Base-by-base conservation (phyloP, 2,329 filamentous ascomycete species). In the Achaetomium macrosporum region DNA sequence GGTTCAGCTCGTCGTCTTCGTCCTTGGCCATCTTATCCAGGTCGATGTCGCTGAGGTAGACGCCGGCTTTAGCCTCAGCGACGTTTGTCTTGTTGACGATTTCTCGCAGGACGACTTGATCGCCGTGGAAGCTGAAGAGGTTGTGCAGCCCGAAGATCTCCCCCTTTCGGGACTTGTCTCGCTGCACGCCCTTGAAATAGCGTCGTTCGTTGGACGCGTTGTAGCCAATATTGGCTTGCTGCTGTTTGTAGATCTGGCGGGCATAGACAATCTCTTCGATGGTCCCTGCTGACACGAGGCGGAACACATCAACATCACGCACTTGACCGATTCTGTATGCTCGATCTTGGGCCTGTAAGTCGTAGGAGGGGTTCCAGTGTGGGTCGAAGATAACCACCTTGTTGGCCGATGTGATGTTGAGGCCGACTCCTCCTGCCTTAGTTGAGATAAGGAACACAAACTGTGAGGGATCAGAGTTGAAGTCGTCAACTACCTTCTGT, bases 51-150 rank as follows among this genome's bases (percentile, higher is more conserved):
- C 85, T 77, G 30, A 96, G 82, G 29, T 82, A 79, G 10, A 97
- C 87, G 0, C 90, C 92, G 0, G 87, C 90, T 65, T 85, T 88
- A 40, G 89, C 89, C 71, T 99, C 93, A 4, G 93, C 93, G 47
- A 99, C 84, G 64, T 99, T 99, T 29, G 93, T 97, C 70, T 96
- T 96, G 74, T 97, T 96, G 62, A 99, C 90, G 61, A 99, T 97
- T 51, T 96, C 90, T n/a, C 88, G 82, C 5, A 97, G 78, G 13
- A 96, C 78, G 12, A 95, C 80, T 55, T 87, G 87, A 59, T 91
- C 82, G 44, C 83, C 81, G 58, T 90, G 84, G 57, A 89, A 96
- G 0, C 83, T 83, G 62, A 99, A 90, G 12, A 99, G 78, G 60
- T 99, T 99, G 19, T 79, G 71, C 2, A 97, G 76, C 0, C 93